Percentiles rank a stretch among this genome's conserved stretches.
Conservation (phyloP, 108 stramenopile genomes). For the Seminavis robusta region DNA sequence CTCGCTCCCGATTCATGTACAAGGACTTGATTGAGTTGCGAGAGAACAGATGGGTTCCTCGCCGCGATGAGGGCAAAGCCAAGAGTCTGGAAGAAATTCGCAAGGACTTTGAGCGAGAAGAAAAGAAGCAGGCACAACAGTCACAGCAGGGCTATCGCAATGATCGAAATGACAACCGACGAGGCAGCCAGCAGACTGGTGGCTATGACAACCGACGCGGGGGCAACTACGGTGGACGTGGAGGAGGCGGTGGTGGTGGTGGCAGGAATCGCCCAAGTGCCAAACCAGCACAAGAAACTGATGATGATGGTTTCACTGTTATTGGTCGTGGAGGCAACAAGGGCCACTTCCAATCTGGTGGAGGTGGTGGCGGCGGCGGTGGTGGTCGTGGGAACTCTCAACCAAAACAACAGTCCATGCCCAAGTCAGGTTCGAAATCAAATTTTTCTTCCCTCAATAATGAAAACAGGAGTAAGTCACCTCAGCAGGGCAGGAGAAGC, state of each 20-base stretch:
- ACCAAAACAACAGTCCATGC: not conserved
- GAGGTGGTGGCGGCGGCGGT: slow-evolving; percentile 13
- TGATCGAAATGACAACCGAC: slow-evolving; percentile 9
- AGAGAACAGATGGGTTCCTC: slow-evolving; percentile 80
- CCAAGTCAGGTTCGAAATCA: slow-evolving; percentile 11
- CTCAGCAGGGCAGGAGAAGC: not conserved
- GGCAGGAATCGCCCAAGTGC: slow-evolving; percentile 25
- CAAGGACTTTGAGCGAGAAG: slow-evolving; percentile 82
- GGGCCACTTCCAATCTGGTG: too few relatives aligned
- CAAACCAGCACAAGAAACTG: slow-evolving; percentile 42
- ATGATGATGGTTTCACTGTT: slow-evolving; percentile 57
- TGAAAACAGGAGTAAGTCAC: too few relatives aligned
- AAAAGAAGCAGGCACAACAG: slow-evolving; percentile 53
- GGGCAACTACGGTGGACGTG: slow-evolving; percentile 4
- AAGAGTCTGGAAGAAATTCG: slow-evolving; percentile 90
- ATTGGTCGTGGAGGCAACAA: too few relatives aligned
- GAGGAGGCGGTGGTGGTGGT: slow-evolving; percentile 31
- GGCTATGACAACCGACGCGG: slow-evolving; percentile 15
- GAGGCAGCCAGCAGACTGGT: slow-evolving; percentile 5
- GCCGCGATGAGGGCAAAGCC: slow-evolving; percentile 90
- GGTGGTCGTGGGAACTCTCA: slow-evolving; percentile 13
- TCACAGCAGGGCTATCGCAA: slow-evolving; percentile 30
- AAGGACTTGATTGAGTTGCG: slow-evolving; percentile 92
- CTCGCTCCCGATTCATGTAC: slow-evolving; percentile 92
- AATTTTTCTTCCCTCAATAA: too few relatives aligned